These are phyloP conservation scores for Acacia acuminata DNA, from an alignment of 306 rosid species.

Conservation along the genomic window DNA sequence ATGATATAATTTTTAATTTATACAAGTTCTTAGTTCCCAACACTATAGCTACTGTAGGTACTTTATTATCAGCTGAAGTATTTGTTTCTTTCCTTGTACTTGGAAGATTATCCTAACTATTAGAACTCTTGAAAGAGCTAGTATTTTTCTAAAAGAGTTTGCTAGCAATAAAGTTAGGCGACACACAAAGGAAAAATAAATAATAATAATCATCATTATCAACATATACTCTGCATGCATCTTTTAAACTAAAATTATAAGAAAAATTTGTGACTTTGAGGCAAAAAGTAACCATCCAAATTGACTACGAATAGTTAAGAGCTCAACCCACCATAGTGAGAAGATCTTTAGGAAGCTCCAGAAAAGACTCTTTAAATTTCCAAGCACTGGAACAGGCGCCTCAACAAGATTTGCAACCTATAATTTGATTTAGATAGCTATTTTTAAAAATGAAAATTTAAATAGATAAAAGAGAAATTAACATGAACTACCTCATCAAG, in stretches of 20 bases:
- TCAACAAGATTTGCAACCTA: constrained; percentile 96
- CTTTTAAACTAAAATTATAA: constrained; percentile 8
- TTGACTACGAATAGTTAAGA: constrained; percentile 21
- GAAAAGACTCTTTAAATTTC: constrained; percentile 81
- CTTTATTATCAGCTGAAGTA: background rate
- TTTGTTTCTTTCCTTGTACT: background rate
- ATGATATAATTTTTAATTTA: no score
- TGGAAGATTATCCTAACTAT: no score
- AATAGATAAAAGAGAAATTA: constrained; percentile 32
- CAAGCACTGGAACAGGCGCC: constrained; percentile 89
- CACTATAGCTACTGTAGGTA: background rate
- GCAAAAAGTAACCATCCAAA: background rate
- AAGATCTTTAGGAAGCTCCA: constrained; percentile 94
- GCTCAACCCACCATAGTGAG: constrained; percentile 78
- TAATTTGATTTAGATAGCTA: constrained; percentile 14
- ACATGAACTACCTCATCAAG: constrained; percentile 72
- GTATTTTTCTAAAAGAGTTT: no score
- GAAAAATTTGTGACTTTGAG: constrained; percentile 12
- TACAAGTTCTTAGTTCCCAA: background rate
- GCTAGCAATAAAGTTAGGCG: no score
- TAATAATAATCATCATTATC: background rate
- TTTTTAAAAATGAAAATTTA: constrained; percentile 31
- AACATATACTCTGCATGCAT: background rate
- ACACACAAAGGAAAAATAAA: no score
- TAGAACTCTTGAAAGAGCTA: no score